Evolutionary conservation across 768 basidiomycete genomes (phyloP), one percentile per base, ranked within the genome.

Genomic region (Serendipita vermifera): DNA sequence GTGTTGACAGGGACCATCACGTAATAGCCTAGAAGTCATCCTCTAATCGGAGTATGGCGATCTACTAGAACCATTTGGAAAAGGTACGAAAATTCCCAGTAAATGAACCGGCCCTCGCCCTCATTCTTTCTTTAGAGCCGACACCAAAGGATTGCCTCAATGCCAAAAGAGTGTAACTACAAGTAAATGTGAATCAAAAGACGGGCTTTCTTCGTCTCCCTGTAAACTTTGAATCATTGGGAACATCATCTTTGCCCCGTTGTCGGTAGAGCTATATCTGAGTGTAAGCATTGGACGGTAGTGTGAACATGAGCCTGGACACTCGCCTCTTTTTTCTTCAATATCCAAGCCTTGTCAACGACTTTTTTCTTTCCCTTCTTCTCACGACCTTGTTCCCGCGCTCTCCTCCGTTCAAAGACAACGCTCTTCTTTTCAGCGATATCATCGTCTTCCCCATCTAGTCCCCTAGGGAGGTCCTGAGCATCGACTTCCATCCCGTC

Each of bases 261-360:
- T 80, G 78, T 48, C 88, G 81, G 65, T 91, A 91, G 15, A 91
- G 68, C 87, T 90, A 4, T 32, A 59, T 11, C 14, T 33, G 20
- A 40, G 11, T 29, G 39, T 61, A 35, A 62, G 53, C 35, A 39
- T 9, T 15, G 36, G 22, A 48, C 5, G 22, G 60, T 27, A 46
- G 9, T 31, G n/a, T 2, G 51, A 26, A 29, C n/a, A n/a, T n/a
- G n/a, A n/a, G n/a, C n/a, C 76, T 56, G n/a, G n/a, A n/a, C n/a
- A n/a, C 76, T 56, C 59, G 85, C 91, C 77, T 94, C 87, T 78
- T 99, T 99, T 75, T 99, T 99, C 72, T 82, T 85, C 64, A 96
- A 65, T 59, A 98, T 91, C 92, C 92, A 99, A 59, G 94, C 88
- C 65, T 75, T 82, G 64, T 83, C 82, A 7, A 64, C 65, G 2